Conservation (phyloP, 495 filamentous ascomycete genomes). For the Penicillium cosmopolitanum region DNA sequence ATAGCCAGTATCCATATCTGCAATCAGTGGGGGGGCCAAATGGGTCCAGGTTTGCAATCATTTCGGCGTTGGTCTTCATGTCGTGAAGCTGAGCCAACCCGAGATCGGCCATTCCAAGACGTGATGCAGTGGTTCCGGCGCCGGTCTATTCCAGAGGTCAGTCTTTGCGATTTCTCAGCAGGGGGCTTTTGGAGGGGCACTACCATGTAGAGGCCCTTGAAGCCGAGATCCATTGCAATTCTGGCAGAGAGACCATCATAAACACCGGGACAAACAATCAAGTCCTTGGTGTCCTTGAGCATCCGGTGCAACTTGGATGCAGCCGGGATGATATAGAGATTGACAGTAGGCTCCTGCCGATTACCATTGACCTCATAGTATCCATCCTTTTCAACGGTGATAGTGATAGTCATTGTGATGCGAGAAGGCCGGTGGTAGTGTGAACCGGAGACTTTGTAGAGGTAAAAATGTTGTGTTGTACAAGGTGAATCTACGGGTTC, state of each 20-base stretch:
- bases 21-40: slow-evolving; percentile 61
- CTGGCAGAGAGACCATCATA: slow-evolving; percentile 73
- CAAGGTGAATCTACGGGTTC: neutral
- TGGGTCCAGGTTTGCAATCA: slow-evolving; percentile 67
- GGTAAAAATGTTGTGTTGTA: neutral
- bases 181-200: slow-evolving; percentile 1
- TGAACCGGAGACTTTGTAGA: neutral
- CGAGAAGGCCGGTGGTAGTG: neutral
- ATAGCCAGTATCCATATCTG: slow-evolving; percentile 72
- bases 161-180: neutral
- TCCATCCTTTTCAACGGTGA: slow-evolving; percentile 44
- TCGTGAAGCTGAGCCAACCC: slow-evolving; percentile 67
- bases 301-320: slow-evolving; percentile 53
- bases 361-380: slow-evolving; percentile 43
- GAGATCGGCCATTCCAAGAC: slow-evolving; percentile 67
- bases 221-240: slow-evolving; percentile 62
- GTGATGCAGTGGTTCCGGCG: slow-evolving; percentile 66
- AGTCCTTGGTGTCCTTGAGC: slow-evolving; percentile 40
- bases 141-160: slow-evolving; percentile 56
- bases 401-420: slow-evolving; percentile 35
- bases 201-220: slow-evolving; percentile 71
- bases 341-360: slow-evolving; percentile 34
- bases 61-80: slow-evolving; percentile 66
- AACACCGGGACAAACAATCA: slow-evolving; percentile 65
- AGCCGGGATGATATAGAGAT: slow-evolving; percentile 40